phyloP scores from a whole-genome alignment of 495 filamentous ascomycete genomes.

The Astrothelium macrocarpum region DNA sequence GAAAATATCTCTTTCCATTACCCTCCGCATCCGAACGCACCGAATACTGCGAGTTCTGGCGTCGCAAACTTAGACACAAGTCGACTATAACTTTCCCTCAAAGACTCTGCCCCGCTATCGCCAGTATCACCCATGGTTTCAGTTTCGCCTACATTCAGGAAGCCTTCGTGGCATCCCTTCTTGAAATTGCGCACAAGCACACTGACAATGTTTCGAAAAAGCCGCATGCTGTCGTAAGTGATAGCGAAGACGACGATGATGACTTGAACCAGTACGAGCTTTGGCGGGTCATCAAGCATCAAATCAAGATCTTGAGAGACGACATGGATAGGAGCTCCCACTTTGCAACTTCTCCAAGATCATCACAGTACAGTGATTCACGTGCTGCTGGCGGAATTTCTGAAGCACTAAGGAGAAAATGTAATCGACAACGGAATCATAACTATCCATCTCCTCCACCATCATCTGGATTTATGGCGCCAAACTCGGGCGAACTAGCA shows the following conservation, averaged over 20 bases:
- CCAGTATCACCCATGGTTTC: constrained; percentile 18
- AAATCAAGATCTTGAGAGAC: constrained; percentile 25
- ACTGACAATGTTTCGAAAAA: background rate
- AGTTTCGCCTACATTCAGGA: constrained; percentile 25
- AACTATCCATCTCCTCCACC: background rate
- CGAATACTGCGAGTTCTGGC: constrained; percentile 30
- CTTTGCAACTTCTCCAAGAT: background rate
- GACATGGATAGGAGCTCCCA: constrained; percentile 19
- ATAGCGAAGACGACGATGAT: constrained; percentile 8
- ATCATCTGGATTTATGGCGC: background rate
- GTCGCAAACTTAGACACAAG: constrained; percentile 21
- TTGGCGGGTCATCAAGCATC: constrained; percentile 29
- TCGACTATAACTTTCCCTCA: constrained; percentile 17
- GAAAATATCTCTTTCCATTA: constrained; percentile 31
- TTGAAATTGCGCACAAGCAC: constrained; percentile 17
- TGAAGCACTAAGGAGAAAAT: background rate
- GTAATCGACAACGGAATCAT: background rate
- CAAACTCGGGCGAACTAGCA: background rate
- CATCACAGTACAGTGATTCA: background rate
- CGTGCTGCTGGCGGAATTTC: background rate
- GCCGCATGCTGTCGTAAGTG: background rate
- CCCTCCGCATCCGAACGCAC: constrained; percentile 24
- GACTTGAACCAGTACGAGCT: constrained; percentile 27
- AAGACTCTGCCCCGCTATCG: constrained; percentile 18
- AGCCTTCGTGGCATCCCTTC: constrained; percentile 23